Conservation (phyloP, 2,329 filamentous ascomycete species). For the Monilinia fructicola region DNA sequence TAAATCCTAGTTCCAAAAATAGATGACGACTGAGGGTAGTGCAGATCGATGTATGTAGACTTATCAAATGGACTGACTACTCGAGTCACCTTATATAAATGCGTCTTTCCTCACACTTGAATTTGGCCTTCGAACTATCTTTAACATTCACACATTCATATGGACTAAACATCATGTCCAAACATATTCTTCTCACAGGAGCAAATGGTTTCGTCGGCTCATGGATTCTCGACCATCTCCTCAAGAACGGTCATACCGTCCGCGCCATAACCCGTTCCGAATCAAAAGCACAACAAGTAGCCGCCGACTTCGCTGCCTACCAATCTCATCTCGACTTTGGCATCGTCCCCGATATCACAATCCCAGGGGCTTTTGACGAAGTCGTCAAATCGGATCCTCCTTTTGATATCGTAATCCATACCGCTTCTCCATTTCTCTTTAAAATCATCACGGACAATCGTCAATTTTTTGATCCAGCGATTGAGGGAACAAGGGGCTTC, state of each 20-base stretch:
- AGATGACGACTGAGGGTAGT: background rate
- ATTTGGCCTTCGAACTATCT: background rate
- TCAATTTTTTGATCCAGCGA: constrained; percentile 52
- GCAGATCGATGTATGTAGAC: background rate
- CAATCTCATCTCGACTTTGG: constrained; percentile 42
- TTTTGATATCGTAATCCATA: constrained; percentile 61
- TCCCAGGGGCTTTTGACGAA: constrained; percentile 66
- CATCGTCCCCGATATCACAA: constrained; percentile 70
- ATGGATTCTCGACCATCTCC: constrained; percentile 36
- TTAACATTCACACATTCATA: background rate
- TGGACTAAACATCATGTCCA: constrained; percentile 26
- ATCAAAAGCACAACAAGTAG: constrained; percentile 46
- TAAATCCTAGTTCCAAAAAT: background rate
- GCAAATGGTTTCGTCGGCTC: constrained; percentile 40
- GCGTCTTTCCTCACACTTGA: background rate
- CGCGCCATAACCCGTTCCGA: constrained; percentile 46
- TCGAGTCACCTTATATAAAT: background rate
- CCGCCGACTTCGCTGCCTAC: constrained; percentile 42
- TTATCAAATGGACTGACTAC: background rate
- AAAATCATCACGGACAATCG: constrained; percentile 37
- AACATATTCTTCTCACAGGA: constrained; percentile 39
- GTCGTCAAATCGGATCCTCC: constrained; percentile 57
- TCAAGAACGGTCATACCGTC: constrained; percentile 39
- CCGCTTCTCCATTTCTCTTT: constrained; percentile 56
- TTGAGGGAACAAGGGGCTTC: constrained; percentile 65